phyloP scores from a whole-genome alignment of 257 asterid species.

The Datura wrightii region DNA sequence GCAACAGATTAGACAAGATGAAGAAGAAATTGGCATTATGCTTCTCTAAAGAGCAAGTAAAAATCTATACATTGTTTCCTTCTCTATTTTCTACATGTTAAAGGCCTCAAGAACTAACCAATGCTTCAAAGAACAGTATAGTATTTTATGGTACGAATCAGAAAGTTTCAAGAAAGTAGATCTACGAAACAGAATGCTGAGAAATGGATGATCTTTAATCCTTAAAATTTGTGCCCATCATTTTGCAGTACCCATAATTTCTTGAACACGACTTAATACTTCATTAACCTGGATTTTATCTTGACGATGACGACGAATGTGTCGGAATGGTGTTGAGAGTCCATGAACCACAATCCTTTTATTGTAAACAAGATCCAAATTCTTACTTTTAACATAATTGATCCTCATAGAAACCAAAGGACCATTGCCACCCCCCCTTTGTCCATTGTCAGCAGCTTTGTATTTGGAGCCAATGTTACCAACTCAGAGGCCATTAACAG shows the following conservation, averaged over 20 bases:
- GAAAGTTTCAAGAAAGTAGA: too few relatives aligned
- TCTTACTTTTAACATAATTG: constrained; percentile 61
- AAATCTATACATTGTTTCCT: not conserved
- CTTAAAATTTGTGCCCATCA: too few relatives aligned
- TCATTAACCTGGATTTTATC: not conserved
- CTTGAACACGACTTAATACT: not conserved
- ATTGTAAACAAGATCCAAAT: constrained; percentile 60
- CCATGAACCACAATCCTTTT: constrained; percentile 74
- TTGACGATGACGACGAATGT: too few relatives aligned
- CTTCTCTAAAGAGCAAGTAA: not conserved
- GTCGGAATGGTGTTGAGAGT: constrained; percentile 58
- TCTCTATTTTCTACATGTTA: not conserved
- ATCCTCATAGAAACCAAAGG: constrained; percentile 68
- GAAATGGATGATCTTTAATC: not conserved
- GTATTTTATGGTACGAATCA: too few relatives aligned
- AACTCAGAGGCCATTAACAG: constrained; percentile 58
- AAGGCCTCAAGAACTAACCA: not conserved
- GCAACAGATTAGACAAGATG: not conserved
- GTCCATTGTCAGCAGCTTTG: constrained; percentile 64
- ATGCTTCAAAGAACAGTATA: not conserved
- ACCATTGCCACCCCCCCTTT: constrained; percentile 65
- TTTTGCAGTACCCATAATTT: not conserved
- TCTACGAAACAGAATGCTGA: too few relatives aligned
- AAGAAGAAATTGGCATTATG: constrained; percentile 3
- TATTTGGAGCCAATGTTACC: constrained; percentile 44